Evolutionary conservation across 306 rosid species (phyloP).

Genomic region (Bauhinia variegata): DNA sequence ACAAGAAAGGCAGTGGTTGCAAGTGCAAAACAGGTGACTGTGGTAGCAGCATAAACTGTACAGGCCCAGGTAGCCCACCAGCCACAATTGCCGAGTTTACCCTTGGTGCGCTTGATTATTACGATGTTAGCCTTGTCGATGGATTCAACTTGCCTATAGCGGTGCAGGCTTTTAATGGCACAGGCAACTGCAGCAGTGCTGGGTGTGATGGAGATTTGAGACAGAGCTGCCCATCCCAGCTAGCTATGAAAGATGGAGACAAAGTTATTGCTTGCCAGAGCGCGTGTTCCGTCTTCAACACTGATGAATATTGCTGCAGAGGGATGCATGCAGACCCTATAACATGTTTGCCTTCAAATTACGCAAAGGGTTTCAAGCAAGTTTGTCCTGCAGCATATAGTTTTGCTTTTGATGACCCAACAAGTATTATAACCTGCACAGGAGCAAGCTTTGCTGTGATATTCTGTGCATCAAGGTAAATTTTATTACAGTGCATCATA

Average conservation of each 20-base stretch:
- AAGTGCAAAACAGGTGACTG: constrained; percentile 64
- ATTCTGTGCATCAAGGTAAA: constrained; percentile 65
- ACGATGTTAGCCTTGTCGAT: constrained; percentile 70
- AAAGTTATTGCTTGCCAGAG: constrained; percentile 59
- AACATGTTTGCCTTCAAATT: constrained; percentile 57
- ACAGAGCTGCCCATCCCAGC: constrained; percentile 54
- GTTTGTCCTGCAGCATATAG: constrained; percentile 62
- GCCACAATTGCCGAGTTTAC: constrained; percentile 60
- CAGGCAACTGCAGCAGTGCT: constrained; percentile 57
- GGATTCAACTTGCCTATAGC: constrained; percentile 69
- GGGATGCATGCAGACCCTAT: constrained; percentile 50
- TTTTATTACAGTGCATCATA: too few relatives aligned
- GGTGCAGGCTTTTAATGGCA: constrained; percentile 55
- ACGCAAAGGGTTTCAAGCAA: constrained; percentile 58
- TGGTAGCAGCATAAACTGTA: constrained; percentile 58
- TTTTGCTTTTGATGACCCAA: constrained; percentile 57
- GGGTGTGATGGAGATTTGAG: constrained; percentile 68
- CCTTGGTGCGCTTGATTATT: constrained; percentile 53
- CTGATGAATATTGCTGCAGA: constrained; percentile 66
- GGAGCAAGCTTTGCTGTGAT: constrained; percentile 50
- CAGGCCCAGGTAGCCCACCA: constrained; percentile 53
- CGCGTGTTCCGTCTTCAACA: constrained; percentile 53
- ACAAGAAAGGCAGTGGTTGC: constrained; percentile 54
- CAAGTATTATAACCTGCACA: constrained; percentile 56
- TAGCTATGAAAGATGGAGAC: constrained; percentile 38